Evolutionary conservation across 805 yeast genomes (phyloP).

Genomic region (Naumovozyma baii): DNA sequence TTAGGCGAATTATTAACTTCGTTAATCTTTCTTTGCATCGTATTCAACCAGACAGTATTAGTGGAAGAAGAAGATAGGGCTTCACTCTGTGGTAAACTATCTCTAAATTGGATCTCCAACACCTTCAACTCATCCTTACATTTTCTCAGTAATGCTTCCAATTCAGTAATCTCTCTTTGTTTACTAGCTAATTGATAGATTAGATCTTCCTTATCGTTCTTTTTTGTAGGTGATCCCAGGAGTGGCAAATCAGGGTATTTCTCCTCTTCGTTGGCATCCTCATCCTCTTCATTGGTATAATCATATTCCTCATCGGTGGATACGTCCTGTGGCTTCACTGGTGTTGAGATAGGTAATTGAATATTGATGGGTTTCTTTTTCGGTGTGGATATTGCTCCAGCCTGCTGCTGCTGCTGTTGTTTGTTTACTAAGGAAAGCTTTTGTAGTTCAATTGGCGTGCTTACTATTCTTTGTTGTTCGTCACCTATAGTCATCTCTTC

Average conservation of each 20-base stretch:
- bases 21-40: slow-evolving; percentile 12
- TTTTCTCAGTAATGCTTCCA: slow-evolving; percentile 33
- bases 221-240: background rate
- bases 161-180: slow-evolving; percentile 43
- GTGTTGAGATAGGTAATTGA: background rate
- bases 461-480: slow-evolving; percentile 9
- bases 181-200: slow-evolving; percentile 39
- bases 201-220: slow-evolving; percentile 12
- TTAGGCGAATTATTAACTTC: slow-evolving; percentile 18
- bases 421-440: slow-evolving; percentile 21
- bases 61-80: background rate
- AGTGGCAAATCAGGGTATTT: too few relatives aligned
- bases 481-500: too few relatives aligned
- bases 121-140: slow-evolving; percentile 32
- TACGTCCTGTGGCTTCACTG: background rate
- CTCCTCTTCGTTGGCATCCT: slow-evolving; percentile 2
- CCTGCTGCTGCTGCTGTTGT: slow-evolving; percentile 1
- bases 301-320: slow-evolving; percentile 1
- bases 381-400: slow-evolving; percentile 1
- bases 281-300: slow-evolving; percentile 2
- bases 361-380: background rate
- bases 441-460: slow-evolving; percentile 18
- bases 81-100: slow-evolving; percentile 1
- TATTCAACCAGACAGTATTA: slow-evolving; percentile 5
- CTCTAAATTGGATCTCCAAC: slow-evolving; percentile 29